These are phyloP conservation scores for Solanum lycopersicoides DNA, from an alignment of 257 asterid genomes.

Conservation along the genomic window DNA sequence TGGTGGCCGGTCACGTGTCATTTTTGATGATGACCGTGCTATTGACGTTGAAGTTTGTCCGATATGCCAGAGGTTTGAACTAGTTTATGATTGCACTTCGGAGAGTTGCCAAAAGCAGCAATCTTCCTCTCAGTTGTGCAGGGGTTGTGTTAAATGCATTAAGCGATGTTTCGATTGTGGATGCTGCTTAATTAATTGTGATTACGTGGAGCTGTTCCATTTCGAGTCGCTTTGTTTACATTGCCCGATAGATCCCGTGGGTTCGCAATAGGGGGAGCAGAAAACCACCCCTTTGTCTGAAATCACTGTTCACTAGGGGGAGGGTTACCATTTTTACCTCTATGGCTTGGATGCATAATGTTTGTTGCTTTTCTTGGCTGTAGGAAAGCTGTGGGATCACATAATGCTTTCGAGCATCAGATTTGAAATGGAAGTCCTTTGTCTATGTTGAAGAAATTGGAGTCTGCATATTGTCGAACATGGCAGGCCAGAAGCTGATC, in stretches of 20 bases:
- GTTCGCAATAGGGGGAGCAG: conserved; percentile 12
- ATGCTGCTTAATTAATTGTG: conserved; percentile 42
- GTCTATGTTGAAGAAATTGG: neutral
- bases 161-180: conserved; percentile 66
- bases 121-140: conserved; percentile 30
- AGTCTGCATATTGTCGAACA: neutral
- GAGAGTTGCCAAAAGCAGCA: conserved; percentile 38
- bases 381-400: neutral
- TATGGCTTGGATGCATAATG: conserved; percentile 14
- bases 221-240: conserved; percentile 40
- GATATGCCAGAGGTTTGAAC: conserved; percentile 37
- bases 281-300: neutral
- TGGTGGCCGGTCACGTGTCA: conserved; percentile 31
- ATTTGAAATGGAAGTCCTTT: neutral
- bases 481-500: neutral
- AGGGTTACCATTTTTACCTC: conserved; percentile 17
- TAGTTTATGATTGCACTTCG: conserved; percentile 69
- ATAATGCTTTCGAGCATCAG: neutral
- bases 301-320: neutral
- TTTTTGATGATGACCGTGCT: conserved; percentile 56
- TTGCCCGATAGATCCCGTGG: conserved; percentile 19
- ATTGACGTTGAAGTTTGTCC: conserved; percentile 69
- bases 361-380: neutral
- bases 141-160: conserved; percentile 59
- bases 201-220: conserved; percentile 47